These are phyloP conservation scores for Sugiyamaella paludigena DNA, from an alignment of 1,139 yeast genomes.

Conservation along the genomic window DNA sequence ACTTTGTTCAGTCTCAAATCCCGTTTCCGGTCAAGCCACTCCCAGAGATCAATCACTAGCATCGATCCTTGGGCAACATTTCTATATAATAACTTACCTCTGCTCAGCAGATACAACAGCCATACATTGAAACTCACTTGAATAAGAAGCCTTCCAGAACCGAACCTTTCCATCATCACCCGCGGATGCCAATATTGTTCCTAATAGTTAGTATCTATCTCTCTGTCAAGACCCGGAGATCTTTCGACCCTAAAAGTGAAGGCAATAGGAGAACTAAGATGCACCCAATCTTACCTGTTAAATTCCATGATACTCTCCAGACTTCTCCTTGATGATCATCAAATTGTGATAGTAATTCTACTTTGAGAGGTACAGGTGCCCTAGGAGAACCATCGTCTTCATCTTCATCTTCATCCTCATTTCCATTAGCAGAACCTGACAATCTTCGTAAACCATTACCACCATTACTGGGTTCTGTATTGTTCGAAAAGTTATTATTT, in stretches of 20 bases:
- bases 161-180: constrained; percentile 95
- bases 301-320: constrained; percentile 94
- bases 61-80: background rate
- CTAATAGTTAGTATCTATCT: constrained; percentile 6
- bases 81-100: constrained; percentile 16
- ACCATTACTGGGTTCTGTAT: background rate
- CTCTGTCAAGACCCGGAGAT: background rate
- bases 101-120: constrained; percentile 75
- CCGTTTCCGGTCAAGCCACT: background rate
- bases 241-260: no score
- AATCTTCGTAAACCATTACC: background rate
- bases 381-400: constrained; percentile 17
- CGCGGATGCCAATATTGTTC: constrained; percentile 86
- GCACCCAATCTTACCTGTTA: constrained; percentile 60
- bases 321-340: constrained; percentile 86
- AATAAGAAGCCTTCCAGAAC: constrained; percentile 85
- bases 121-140: constrained; percentile 88
- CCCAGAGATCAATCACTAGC: background rate
- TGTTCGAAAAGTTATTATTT: background rate
- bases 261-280: no score
- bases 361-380: constrained; percentile 32
- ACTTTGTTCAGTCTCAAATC: no score
- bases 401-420: constrained; percentile 39
- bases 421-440: constrained; percentile 20
- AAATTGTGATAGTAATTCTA: constrained; percentile 55